Evolutionary conservation across 177 flowering plant genomes (phyloP), one percentile per base, ranked within the genome.

Genomic region (Vitis hybrid): DNA sequence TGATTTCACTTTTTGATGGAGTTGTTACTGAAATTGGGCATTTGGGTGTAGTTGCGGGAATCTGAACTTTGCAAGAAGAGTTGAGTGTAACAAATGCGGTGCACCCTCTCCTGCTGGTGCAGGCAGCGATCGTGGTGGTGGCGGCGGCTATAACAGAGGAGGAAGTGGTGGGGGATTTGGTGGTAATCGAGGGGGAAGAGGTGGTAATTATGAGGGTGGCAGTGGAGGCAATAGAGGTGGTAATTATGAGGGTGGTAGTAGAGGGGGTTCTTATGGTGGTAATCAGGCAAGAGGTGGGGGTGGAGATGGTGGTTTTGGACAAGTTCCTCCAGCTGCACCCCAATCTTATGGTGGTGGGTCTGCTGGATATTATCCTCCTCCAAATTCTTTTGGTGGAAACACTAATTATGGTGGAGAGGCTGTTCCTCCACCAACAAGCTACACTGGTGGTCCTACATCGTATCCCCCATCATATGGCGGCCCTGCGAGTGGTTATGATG

Each of bases 81-180:
- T 62, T 15, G 94, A 91, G 77, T 96, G 99, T 78, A 96, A 96
- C 82, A 93, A 93, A 77, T 96, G 99, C 68, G 97, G 97, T 60
- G 69, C 93, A 56, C 91, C 92, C 11, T 79, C 86, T 65, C 95
- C 98, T 67, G 45, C 79, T 63, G 90, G 89, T 62, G 78, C 76
- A 21, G 82, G 81, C 6, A 84, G 65, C 60, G 77, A 62, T 17
- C 80, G 84, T 8, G 68, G 74, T 61, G 71, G 80, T 48, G 72
- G 79, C 34, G 75, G 83, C 1, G 68, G 11, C 13, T 30, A 73
- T 49, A 78, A 79, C 2, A 21, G 64, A 48, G 73, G 73, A 6
- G 73, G 84, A 73, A 39, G 65, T 45, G 69, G 80, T 45, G 76
- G 85, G 39, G 78, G 83, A 39, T 39, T 4, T 56, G 59, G 75